Conservation (phyloP, 1,284 basidiomycete genomes). For the Irpex rosettiformis region DNA sequence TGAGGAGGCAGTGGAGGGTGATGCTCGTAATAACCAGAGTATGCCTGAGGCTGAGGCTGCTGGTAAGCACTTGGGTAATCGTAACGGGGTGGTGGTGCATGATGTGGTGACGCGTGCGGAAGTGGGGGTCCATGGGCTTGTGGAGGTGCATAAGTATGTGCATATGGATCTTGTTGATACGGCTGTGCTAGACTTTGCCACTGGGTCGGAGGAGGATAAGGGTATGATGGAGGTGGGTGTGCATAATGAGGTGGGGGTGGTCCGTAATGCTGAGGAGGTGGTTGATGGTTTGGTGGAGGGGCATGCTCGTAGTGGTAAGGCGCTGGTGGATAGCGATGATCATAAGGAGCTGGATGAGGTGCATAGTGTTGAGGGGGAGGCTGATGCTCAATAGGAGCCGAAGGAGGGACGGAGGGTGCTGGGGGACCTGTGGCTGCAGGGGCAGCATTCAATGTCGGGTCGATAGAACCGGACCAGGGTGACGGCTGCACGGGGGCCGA, state of each 20-base stretch:
- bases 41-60: conserved; percentile 8
- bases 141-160: conserved; percentile 24
- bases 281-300: conserved; percentile 15
- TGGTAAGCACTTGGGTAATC: conserved; percentile 7
- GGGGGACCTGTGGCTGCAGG: conserved; percentile 15
- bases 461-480: conserved; percentile 4
- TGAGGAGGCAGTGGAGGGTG: conserved; percentile 7
- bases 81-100: conserved; percentile 15
- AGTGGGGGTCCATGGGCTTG: conserved; percentile 16
- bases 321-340: conserved; percentile 12
- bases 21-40: conserved; percentile 10
- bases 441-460: conserved; percentile 12
- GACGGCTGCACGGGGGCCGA: conserved; percentile 1
- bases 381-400: conserved; percentile 16
- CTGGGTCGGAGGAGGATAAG: conserved; percentile 1
- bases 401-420: conserved; percentile 12
- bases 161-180: conserved; percentile 25
- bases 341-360: not conserved
- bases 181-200: conserved; percentile 15
- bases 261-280: conserved; percentile 15
- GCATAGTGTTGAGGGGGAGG: conserved; percentile 17
- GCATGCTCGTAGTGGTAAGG: conserved; percentile 11
- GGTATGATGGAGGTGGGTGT: conserved; percentile 19
- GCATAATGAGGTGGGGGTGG: conserved; percentile 15
- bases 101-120: conserved; percentile 19